phyloP scores from a whole-genome alignment of 495 filamentous ascomycete species.

The Hypomontagnella submonticulosa region DNA sequence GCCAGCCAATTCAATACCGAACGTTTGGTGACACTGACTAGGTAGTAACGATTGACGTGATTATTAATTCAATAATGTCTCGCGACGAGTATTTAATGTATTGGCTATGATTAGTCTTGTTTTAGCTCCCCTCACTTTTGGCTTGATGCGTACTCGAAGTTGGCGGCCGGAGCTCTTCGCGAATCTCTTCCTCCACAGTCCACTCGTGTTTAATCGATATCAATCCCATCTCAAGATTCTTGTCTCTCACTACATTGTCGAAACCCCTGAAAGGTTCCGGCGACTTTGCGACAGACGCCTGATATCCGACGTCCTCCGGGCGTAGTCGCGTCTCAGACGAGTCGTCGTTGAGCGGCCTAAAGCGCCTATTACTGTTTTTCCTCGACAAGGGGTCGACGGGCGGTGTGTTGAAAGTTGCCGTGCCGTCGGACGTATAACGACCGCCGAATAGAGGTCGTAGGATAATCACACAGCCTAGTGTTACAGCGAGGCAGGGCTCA shows the following conservation, averaged over 20 bases:
- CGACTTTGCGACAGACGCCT: conserved; percentile 30
- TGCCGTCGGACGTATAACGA: conserved; percentile 27
- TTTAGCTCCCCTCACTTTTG: background rate
- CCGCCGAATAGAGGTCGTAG: conserved; percentile 47
- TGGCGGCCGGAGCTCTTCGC: conserved; percentile 13
- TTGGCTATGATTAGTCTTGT: background rate
- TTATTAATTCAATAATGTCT: background rate
- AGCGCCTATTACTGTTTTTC: conserved; percentile 36
- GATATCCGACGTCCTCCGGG: conserved; percentile 39
- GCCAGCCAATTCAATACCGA: no score
- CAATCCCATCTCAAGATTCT: conserved; percentile 36
- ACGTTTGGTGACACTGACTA: no score
- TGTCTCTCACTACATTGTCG: conserved; percentile 22
- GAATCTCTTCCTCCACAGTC: conserved; percentile 36
- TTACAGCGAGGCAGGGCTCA: conserved; percentile 46
- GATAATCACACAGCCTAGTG: conserved; percentile 43
- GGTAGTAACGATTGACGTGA: background rate
- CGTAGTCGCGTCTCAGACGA: conserved; percentile 46
- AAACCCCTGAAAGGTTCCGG: conserved; percentile 31
- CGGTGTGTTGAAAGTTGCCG: conserved; percentile 24
- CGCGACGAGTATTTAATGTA: background rate
- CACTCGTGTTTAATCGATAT: conserved; percentile 42
- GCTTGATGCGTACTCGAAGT: conserved; percentile 9
- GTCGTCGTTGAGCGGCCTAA: conserved; percentile 47
- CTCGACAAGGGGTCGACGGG: conserved; percentile 24